A percentile compares a stretch with the other conserved stretches of the same genome.
phyloP scores from a whole-genome alignment of 352 stramenopile genomes.

The Phytophthora agathidicida region DNA sequence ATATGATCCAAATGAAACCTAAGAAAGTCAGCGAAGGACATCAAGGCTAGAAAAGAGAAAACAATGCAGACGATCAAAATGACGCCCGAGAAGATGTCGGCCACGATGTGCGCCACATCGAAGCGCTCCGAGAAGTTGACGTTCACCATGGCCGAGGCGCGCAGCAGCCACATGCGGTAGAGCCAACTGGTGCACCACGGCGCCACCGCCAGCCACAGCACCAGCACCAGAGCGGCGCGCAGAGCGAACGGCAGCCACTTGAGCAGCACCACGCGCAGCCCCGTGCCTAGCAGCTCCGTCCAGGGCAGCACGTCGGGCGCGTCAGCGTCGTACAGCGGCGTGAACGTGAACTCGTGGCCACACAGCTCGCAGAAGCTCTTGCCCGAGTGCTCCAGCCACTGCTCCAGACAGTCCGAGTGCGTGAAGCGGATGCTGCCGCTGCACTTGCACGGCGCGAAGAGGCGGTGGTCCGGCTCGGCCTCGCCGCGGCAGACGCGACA shows the following conservation, averaged over 20 bases:
- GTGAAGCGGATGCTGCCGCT: constrained; percentile 94
- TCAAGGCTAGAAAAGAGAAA: constrained; percentile 94
- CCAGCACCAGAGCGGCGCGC: constrained; percentile 70
- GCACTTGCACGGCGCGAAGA: constrained; percentile 93
- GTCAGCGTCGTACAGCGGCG: constrained; percentile 88
- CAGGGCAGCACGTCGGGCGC: constrained; percentile 89
- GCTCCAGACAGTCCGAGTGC: constrained; percentile 94
- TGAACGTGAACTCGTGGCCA: constrained; percentile 93
- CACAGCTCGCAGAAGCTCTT: constrained; percentile 95
- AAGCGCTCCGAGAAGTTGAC: constrained; percentile 86
- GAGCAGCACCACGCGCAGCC: constrained; percentile 75
- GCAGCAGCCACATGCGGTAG: constrained; percentile 94
- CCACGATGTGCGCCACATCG: constrained; percentile 65
- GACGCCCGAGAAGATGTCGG: constrained; percentile 90
- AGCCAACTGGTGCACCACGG: constrained; percentile 93
- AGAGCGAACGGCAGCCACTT: constrained; percentile 92
- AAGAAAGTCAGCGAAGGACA: constrained; percentile 95
- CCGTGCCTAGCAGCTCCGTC: constrained; percentile 86
- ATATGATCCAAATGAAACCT: constrained; percentile 91
- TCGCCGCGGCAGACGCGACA: constrained; percentile 94
- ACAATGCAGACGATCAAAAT: constrained; percentile 93
- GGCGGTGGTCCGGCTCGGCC: constrained; percentile 71
- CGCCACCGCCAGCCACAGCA: constrained; percentile 90
- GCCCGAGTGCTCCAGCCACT: constrained; percentile 93
- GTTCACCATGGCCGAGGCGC: constrained; percentile 84